phyloP scores from a whole-genome alignment of 2,329 filamentous ascomycete genomes.

The Boeremia exigua region DNA sequence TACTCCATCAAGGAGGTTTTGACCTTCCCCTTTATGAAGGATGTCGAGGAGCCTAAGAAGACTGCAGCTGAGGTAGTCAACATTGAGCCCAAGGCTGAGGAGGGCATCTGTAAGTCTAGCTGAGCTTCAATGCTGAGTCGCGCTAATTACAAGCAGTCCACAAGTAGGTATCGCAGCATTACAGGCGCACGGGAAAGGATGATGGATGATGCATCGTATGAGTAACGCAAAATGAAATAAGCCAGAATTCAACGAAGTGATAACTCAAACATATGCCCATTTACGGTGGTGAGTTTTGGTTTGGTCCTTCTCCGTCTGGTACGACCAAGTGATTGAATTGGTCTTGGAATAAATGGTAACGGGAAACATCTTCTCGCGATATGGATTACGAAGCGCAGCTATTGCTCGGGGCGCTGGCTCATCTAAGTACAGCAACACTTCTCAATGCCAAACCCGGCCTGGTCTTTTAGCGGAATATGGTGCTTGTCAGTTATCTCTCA shows the following conservation, averaged over 20 bases:
- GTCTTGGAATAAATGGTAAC: no score
- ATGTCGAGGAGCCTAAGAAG: slow-evolving; percentile 51
- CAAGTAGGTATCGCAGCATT: slow-evolving; percentile 29
- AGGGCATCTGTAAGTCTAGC: slow-evolving; percentile 59
- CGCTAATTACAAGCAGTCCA: slow-evolving; percentile 24
- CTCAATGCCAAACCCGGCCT: no score
- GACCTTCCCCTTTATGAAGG: slow-evolving; percentile 98
- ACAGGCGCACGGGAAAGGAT: slow-evolving; percentile 12
- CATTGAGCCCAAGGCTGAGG: slow-evolving; percentile 64
- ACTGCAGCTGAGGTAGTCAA: slow-evolving; percentile 72
- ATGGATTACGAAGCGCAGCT: no score
- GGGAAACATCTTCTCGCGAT: no score
- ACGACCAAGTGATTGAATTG: no score
- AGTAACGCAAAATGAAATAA: slow-evolving; percentile 14
- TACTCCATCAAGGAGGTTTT: slow-evolving; percentile 96
- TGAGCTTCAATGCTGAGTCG: not conserved
- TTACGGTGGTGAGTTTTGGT: not conserved
- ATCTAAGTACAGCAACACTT: no score
- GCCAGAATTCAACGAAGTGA: not conserved
- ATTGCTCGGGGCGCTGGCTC: no score
- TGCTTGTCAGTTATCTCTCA: no score
- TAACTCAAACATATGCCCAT: not conserved
- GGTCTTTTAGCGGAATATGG: no score
- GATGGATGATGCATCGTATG: slow-evolving; percentile 3
- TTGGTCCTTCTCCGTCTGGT: no score